Evolutionary conservation across 345 rosid genomes (phyloP), one percentile per base, ranked within the genome.

Genomic region (Corymbia maculata): DNA sequence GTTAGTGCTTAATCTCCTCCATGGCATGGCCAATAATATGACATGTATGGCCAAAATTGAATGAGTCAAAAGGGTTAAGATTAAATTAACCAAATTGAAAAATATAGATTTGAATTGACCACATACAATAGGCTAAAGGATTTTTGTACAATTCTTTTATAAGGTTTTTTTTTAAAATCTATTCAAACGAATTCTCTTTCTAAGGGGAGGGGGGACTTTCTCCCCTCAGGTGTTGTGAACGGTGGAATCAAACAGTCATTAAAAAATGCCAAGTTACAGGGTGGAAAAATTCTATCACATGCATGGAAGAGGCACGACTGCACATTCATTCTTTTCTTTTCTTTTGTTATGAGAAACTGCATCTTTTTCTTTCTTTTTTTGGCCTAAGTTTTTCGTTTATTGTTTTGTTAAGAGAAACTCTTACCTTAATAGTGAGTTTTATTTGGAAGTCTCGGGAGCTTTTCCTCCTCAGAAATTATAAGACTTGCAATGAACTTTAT

Each of bases 1-100:
- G 16, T 59, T 0, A 26, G 28, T 13, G 7, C 28, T 10, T 6
- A 11, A 59, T 59, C 12, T 59, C 3, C 15, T 59, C 1, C 0
- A 1, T 59, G 30, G 12, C 30, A 59, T 6, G 12, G 5, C 14
- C 3, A 26, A 26, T 6, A 26, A 59, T 59, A 26, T 59, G 14
- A 26, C 0, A n/a, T 59, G 66, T 59, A 3, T 59, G 14, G 11
- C 12, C 14, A 59, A 26, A 59, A 59, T 59, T 5, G 14, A 13
- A 10, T 0, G 3, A 26, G 51, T 49, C 10, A 49, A 49, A 49
- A 8, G 8, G 3, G 8, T 49, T 49, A 49, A 3, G 10, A 49
- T 5, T 49, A 49, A 49, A 49, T 49, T 49, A 10, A 9, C 9
- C 51, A 49, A 49, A 49, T 49, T 49, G 12, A 49, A 49, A 49